phyloP scores from a whole-genome alignment of 805 yeast genomes.

The Suhomyces prunicola region DNA sequence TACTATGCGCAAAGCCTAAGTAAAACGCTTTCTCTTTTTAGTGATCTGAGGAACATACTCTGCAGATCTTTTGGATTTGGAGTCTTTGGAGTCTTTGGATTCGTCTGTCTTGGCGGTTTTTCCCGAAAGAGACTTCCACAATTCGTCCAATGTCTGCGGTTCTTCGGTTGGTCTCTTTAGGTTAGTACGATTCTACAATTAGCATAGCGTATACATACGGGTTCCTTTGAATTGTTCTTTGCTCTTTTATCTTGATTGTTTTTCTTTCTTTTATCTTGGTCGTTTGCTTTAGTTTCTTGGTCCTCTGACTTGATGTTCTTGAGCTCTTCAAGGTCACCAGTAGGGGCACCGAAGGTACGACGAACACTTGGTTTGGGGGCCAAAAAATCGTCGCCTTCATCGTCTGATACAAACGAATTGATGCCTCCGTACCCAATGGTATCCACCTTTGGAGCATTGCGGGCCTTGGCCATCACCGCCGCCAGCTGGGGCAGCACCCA shows the following conservation, averaged over 20 bases:
- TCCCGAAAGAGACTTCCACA: slow-evolving; percentile 7
- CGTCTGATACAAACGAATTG: slow-evolving; percentile 21
- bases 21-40: slow-evolving; percentile 10
- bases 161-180: not conserved
- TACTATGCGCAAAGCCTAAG: not conserved
- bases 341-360: slow-evolving; percentile 16
- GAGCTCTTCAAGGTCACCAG: not conserved
- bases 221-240: not conserved
- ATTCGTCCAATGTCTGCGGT: slow-evolving; percentile 4
- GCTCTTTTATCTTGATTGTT: not conserved
- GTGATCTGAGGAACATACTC: slow-evolving; percentile 13
- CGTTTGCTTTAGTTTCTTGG: not conserved
- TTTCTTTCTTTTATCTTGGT: not conserved
- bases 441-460: slow-evolving; percentile 20
- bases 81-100: not conserved
- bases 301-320: not conserved
- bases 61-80: not conserved
- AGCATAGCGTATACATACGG: not conserved
- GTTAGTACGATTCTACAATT: not conserved
- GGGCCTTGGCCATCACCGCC: slow-evolving; percentile 22
- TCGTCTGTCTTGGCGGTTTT: slow-evolving; percentile 7
- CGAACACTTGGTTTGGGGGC: slow-evolving; percentile 7
- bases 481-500: slow-evolving; percentile 45
- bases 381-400: not conserved
- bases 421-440: slow-evolving; percentile 43